Evolutionary conservation across 495 filamentous ascomycete genomes (phyloP), one percentile per base, ranked within the genome.

Genomic region (Neurospora sp.): DNA sequence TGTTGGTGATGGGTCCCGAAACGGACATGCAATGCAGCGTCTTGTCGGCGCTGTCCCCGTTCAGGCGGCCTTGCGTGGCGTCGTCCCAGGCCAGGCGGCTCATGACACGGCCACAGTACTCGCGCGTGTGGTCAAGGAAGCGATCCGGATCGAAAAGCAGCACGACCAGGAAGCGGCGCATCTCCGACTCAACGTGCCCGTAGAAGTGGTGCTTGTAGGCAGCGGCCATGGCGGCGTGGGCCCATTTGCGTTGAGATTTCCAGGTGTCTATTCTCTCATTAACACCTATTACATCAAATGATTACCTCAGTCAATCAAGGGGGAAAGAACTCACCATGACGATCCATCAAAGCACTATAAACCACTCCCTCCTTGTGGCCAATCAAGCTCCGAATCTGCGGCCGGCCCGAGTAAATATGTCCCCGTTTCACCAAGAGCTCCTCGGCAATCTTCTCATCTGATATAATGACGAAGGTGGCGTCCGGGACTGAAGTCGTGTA

Each of bases 351-450:
- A 18, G 84, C 84, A 41, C 82, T 82, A 75, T 86, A 86, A 2
- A 78, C 81, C 3, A 83, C 83, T 2, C 83, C 83, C 16, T 82
- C 81, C 75, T 86, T 86, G 73, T 85, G 84, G 69, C 84, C 77
- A 74, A 85, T 82, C 14, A 86, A 78, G 23, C 83, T 81, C 23
- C 83, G 78, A 42, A 87, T 84, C 75, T 85, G 81, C n/a, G 85
- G 85, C 14, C 85, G 79, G 39, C 85, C 85, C 4, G 85, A 85
- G 77, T 87, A 88, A 70, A 85, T 87, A 59, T 87, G 83, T 20
- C 84, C 85, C n/a, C 84, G 75, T 76, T 84, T 86, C 35, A 87
- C 82, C 12, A 89, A 82, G 16, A 89, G 83, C 71, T 89, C 88
- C 41, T 86, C 81, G 46, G 88, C 86, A 66, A 89, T 87, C 77